Evolutionary conservation across 305 asterid species (phyloP), one percentile per base, ranked within the genome.

Genomic region (Fraxinus sp.): DNA sequence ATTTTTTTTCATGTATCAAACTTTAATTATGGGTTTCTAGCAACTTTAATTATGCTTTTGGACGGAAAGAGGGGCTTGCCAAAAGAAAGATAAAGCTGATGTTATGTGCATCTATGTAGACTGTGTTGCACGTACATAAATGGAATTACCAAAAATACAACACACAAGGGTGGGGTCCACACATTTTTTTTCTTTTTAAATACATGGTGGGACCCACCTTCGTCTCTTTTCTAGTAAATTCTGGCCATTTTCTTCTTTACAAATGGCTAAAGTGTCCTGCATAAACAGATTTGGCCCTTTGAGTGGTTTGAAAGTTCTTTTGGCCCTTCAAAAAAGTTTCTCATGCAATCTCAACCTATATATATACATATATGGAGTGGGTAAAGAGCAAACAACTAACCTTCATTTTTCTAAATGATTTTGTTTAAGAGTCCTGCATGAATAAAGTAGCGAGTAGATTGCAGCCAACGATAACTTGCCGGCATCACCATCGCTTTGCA

Each of bases 381-480:
- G 62, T 52, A n/a, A 55, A 3, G 24, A 55, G 8, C 13, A 18
- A 20, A 33, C 5, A 24, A 62, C 6, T 22, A 18, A 7, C 5
- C 13, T 20, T 62, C 30, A 24, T 62, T 8, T 20, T 62, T 24
- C 72, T 62, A 1, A 2, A 62, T 20, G 32, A 71, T 46, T 3
- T 32, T 30, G 72, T 80, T 35, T 46, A 30, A 80, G 55, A 71
- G 78, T 71, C 78, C 49, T 71, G 78, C 72, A 30, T 71, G 83
- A 71, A 70, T 41, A 70, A 66, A n/a, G 72, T 80, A 13, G 35
- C 20, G 78, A 79, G 82, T 79, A 0, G 78, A 79, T 9, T 79
- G 78, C 78, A 68, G 78, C 82, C 82, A 79, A 79, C 70, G 70
- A 79, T 79, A 72, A 71, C 78, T 26, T 80, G 78, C 78, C 37